phyloP scores from a whole-genome alignment of 768 basidiomycete species.

The Suillus fuscotomentosus region DNA sequence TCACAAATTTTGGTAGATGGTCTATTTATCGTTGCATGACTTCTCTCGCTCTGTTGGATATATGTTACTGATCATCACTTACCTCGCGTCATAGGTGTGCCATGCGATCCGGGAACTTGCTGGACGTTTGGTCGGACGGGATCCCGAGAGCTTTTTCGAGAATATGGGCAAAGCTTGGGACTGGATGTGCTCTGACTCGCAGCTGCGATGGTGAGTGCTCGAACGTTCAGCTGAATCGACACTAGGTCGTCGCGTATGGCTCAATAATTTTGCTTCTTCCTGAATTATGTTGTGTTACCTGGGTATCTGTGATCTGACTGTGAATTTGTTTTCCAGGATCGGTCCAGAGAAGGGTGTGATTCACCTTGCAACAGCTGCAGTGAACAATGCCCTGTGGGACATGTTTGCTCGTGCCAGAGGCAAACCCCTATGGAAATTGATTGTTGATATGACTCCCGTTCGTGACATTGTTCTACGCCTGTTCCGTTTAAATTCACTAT shows the following conservation, averaged over 20 bases:
- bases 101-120: slow-evolving; percentile 78
- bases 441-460: slow-evolving; percentile 86
- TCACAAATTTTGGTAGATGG: not conserved
- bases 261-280: not conserved
- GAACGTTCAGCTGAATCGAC: not conserved
- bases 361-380: slow-evolving; percentile 83
- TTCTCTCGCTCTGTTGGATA: not conserved
- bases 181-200: slow-evolving; percentile 82
- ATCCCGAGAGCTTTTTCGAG: slow-evolving; percentile 76
- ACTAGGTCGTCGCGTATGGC: not conserved
- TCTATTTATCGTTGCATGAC: not conserved
- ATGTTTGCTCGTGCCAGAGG: slow-evolving; percentile 77
- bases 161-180: slow-evolving; percentile 94
- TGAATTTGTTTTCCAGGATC: slow-evolving; percentile 49
- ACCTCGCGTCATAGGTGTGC: slow-evolving; percentile 58
- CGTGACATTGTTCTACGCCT: slow-evolving; percentile 8
- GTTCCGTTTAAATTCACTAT: not conserved
- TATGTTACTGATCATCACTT: not conserved
- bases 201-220: slow-evolving; percentile 75
- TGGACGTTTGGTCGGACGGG: slow-evolving; percentile 77
- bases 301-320: not conserved
- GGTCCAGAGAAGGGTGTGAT: slow-evolving; percentile 97
- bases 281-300: not conserved
- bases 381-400: slow-evolving; percentile 94
- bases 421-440: slow-evolving; percentile 93